Base-by-base conservation (phyloP, 768 basidiomycete species). In the Kondoa subrosea region DNA sequence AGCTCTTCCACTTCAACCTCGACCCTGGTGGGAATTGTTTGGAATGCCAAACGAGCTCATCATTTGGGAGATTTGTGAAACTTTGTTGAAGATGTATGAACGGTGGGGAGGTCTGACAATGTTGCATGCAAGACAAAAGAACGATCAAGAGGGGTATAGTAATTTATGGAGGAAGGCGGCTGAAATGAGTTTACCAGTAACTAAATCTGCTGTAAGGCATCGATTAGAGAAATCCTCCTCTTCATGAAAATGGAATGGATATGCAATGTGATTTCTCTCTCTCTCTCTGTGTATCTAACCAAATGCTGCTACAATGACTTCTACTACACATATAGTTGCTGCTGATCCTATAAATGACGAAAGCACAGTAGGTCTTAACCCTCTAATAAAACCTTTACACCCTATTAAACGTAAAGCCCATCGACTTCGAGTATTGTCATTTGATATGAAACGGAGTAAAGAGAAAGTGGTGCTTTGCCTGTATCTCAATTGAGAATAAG, bases 21-120 rank as follows among this genome's bases (percentile, higher is more conserved):
- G 85, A 66, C 83, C 85, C 67, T 99, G 95, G 95, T 93, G 88
- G 87, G 84, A 87, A 57, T 80, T 97, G 3, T 99, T 99, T 74
- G 95, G 97, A 75, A 88, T 89, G 0, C 33, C 15, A 25, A 59
- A 34, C 26, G 73, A 75, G 40, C 68, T 34, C 17, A 72, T 74
- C 26, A 25, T 75, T 17, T 50, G 67, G 26, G 26, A 67, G 32
- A 63, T 72, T 4, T 65, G 67, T 4, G 34, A 21, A 0, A 67
- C 65, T 58, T 59, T 74, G 21, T 67, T 74, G 4, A 21, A 30
- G n/a, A 60, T 74, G 59, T 75, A 75, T 33, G 17, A 27, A 15
- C 62, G 67, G 17, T 75, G 74, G 74, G 65, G 56, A 2, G 68
- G 63, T 29, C 2, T 12, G 25, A 17, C n/a, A n/a, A n/a, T n/a